phyloP scores from a whole-genome alignment of 306 rosid genomes.

The Arachis hypogaea region DNA sequence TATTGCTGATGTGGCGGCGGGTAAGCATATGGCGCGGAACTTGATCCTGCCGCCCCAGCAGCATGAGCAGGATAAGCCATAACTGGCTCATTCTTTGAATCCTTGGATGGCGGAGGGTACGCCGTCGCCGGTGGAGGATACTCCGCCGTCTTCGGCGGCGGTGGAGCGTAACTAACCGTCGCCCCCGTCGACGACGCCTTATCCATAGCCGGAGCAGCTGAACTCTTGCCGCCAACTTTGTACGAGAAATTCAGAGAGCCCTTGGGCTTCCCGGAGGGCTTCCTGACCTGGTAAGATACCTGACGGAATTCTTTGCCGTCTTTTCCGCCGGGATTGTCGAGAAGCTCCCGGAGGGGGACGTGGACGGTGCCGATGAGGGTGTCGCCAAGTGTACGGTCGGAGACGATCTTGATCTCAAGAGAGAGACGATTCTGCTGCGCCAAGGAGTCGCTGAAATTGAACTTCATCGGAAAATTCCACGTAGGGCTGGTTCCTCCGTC shows the following conservation, averaged over 20 bases:
- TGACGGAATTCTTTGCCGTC: constrained; percentile 34
- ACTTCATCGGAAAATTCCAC: constrained; percentile 62
- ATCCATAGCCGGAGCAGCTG: not conserved
- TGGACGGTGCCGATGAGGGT: constrained; percentile 57
- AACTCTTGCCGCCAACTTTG: constrained; percentile 38
- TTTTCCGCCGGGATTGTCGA: constrained; percentile 43
- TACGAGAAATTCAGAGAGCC: constrained; percentile 63
- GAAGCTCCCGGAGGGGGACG: constrained; percentile 64
- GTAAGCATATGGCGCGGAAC: constrained; percentile 31
- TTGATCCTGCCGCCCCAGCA: constrained; percentile 26
- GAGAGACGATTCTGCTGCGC: constrained; percentile 51
- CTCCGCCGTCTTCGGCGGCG: not conserved
- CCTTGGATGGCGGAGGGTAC: constrained; percentile 8
- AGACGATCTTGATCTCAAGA: constrained; percentile 52
- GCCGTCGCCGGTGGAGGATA: not conserved
- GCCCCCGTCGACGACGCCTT: not conserved
- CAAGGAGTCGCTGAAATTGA: constrained; percentile 50
- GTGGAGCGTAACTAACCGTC: not conserved
- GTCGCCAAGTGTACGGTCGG: constrained; percentile 59
- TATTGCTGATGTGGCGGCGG: not conserved
- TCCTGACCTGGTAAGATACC: constrained; percentile 62
- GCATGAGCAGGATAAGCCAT: constrained; percentile 40
- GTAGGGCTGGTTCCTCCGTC: constrained; percentile 58
- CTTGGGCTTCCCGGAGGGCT: constrained; percentile 54
- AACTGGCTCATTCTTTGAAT: constrained; percentile 23